Evolutionary conservation across 805 yeast genomes (phyloP).

Genomic region (Hanseniaspora taiwanica): DNA sequence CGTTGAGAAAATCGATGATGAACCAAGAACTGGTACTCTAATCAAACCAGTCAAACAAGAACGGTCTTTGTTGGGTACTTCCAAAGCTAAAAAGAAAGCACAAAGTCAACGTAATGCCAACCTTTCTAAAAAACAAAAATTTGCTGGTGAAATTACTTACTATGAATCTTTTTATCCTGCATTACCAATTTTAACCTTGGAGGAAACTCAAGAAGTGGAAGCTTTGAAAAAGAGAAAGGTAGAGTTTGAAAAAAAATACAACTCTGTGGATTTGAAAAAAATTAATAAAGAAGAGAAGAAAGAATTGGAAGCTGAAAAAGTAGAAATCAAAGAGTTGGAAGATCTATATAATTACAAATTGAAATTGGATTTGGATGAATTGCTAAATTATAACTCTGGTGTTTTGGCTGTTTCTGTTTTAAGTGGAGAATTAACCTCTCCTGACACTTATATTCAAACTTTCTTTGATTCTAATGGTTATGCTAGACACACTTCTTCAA

Average conservation of each 20-base stretch:
- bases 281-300: slow-evolving; percentile 17
- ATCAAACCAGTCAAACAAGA: not conserved
- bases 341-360: slow-evolving; percentile 29
- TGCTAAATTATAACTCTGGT: slow-evolving; percentile 55
- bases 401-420: slow-evolving; percentile 55
- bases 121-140: slow-evolving; percentile 15
- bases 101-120: not conserved
- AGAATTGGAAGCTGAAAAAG: slow-evolving; percentile 18
- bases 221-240: slow-evolving; percentile 27
- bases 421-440: slow-evolving; percentile 41
- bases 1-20: slow-evolving; percentile 42
- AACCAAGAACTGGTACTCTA: slow-evolving; percentile 28
- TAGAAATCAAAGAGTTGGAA: slow-evolving; percentile 23
- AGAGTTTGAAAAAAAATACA: slow-evolving; percentile 22
- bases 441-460: slow-evolving; percentile 55
- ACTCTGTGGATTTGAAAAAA: slow-evolving; percentile 22
- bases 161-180: slow-evolving; percentile 74
- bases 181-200: slow-evolving; percentile 63
- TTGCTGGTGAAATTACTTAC: slow-evolving; percentile 57
- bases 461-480: slow-evolving; percentile 67
- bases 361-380: slow-evolving; percentile 44
- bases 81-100: not conserved
- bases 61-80: not conserved
- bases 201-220: slow-evolving; percentile 50
- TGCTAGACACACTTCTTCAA: slow-evolving; percentile 45